Percentiles rank a stretch among this genome's conserved stretches.
Conservation (phyloP, 768 basidiomycete species). For the Kwoniella botswanensis region DNA sequence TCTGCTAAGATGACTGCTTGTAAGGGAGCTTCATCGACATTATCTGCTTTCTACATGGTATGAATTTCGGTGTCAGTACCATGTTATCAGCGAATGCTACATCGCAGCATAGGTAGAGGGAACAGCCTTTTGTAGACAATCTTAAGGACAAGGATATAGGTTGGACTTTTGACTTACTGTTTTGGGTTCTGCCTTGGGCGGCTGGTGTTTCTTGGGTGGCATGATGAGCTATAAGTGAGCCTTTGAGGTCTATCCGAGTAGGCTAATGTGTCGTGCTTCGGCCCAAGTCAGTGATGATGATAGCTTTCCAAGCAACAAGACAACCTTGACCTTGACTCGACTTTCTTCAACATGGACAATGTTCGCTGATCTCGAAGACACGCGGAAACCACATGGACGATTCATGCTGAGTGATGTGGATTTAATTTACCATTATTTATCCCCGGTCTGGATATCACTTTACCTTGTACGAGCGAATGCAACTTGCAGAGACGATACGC, state of each 20-base stretch:
- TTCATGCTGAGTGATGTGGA: neutral
- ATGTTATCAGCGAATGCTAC: neutral
- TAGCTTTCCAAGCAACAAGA: too few species aligned
- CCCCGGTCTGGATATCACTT: too few species aligned
- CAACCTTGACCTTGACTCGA: too few species aligned
- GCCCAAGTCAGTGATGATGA: too few species aligned
- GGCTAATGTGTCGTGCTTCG: neutral
- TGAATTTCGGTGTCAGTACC: conserved; percentile 3
- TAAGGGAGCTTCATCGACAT: conserved; percentile 71
- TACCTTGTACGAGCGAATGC: neutral
- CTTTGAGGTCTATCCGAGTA: too few species aligned
- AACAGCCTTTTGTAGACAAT: neutral
- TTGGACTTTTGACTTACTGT: conserved; percentile 22
- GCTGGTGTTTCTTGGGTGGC: conserved; percentile 45
- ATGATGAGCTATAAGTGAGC: conserved; percentile 23
- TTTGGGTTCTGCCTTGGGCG: conserved; percentile 34
- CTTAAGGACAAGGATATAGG: neutral
- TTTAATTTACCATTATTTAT: neutral
- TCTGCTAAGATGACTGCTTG: conserved; percentile 96
- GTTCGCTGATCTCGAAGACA: neutral
- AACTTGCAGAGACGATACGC: neutral
- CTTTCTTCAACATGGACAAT: neutral
- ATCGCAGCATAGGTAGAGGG: neutral
- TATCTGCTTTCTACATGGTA: conserved; percentile 42
- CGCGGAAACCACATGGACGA: neutral